phyloP scores from a whole-genome alignment of 139 green algal genomes.

The Eudorina sp. region DNA sequence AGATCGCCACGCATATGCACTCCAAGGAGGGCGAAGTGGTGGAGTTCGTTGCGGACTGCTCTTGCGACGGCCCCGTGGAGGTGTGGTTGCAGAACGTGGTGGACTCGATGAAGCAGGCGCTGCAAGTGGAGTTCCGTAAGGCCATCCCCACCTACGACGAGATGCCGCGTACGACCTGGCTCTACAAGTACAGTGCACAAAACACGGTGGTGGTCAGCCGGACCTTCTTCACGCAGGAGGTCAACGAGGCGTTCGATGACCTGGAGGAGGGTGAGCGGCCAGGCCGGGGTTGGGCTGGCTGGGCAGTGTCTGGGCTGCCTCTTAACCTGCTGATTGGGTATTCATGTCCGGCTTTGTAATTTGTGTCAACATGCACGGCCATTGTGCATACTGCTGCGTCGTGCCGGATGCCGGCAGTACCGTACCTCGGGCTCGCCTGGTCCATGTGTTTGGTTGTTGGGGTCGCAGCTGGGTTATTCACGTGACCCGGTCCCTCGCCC shows the following conservation, averaged over 20 bases:
- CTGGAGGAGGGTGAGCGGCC: conserved; percentile 74
- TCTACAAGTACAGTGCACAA: conserved; percentile 90
- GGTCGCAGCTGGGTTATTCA: too few species aligned
- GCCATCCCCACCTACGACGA: conserved; percentile 81
- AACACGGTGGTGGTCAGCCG: conserved; percentile 92
- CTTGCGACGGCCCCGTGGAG: conserved; percentile 87
- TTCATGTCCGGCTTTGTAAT: too few species aligned
- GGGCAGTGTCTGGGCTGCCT: too few species aligned
- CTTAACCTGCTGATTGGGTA: too few species aligned
- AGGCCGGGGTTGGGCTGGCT: too few species aligned
- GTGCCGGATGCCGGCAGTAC: too few species aligned
- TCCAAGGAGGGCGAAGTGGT: conserved; percentile 90
- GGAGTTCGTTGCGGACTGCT: conserved; percentile 78
- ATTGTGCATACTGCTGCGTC: too few species aligned
- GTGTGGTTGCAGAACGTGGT: conserved; percentile 91
- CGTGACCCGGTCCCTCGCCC: too few species aligned
- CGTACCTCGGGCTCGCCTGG: too few species aligned
- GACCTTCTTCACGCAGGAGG: conserved; percentile 92
- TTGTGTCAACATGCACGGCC: too few species aligned
- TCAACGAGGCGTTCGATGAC: conserved; percentile 83
- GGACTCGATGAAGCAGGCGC: conserved; percentile 86
- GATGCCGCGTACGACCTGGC: conserved; percentile 81
- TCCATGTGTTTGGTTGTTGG: not conserved
- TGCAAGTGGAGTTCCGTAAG: conserved; percentile 76
- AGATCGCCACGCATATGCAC: conserved; percentile 88